These are phyloP conservation scores for Monosporozyma servazzii DNA, from an alignment of 805 yeast species.

Conservation along the genomic window DNA sequence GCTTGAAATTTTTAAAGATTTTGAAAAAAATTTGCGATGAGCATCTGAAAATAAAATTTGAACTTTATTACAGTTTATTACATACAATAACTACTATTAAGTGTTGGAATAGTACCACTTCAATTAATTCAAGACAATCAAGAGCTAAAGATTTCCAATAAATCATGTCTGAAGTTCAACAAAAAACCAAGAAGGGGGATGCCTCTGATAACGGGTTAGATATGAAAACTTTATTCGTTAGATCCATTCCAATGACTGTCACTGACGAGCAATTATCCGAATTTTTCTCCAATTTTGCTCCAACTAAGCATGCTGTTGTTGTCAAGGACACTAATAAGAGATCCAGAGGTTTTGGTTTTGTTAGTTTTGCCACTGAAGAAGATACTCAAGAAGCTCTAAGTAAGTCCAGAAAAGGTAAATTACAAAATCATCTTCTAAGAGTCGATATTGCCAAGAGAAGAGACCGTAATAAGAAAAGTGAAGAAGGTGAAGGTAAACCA, in stretches of 20 bases:
- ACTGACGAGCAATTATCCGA: conserved; percentile 75
- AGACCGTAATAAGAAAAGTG: conserved; percentile 48
- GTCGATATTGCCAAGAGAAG: conserved; percentile 90
- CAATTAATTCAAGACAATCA: not conserved
- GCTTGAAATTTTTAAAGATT: not conserved
- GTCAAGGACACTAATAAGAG: conserved; percentile 69
- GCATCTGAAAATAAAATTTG: not conserved
- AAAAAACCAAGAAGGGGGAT: not conserved
- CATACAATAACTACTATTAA: not conserved
- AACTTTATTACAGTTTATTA: not conserved
- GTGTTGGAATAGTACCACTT: too few relatives aligned
- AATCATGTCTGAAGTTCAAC: conserved; percentile 3
- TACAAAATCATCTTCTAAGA: conserved; percentile 56
- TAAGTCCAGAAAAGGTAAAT: conserved; percentile 53
- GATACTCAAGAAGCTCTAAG: conserved; percentile 73
- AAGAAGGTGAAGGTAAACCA: conserved; percentile 1
- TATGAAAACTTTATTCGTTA: conserved; percentile 64
- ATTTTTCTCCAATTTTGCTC: conserved; percentile 84
- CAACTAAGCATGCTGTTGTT: conserved; percentile 89
- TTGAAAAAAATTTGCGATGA: conserved; percentile 5
- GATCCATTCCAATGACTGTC: conserved; percentile 73
- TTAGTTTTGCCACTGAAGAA: conserved; percentile 74
- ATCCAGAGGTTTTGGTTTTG: conserved; percentile 94
- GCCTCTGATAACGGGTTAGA: conserved; percentile 28
- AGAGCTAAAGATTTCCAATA: not conserved